Percentiles rank a stretch among this genome's conserved stretches.
Conservation (phyloP, 257 asterid genomes). For the Marsdenia floribunda region DNA sequence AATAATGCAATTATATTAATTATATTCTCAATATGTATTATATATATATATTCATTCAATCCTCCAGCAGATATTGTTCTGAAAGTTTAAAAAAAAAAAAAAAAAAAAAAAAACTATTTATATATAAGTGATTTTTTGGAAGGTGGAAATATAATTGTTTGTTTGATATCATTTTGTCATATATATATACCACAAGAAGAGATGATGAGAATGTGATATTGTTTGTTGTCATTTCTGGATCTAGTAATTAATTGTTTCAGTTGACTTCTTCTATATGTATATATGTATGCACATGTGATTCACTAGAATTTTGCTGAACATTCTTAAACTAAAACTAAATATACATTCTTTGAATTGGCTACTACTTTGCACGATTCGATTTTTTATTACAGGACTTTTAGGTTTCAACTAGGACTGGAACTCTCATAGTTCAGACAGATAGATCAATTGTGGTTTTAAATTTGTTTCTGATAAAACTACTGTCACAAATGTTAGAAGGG, state of each 20-base stretch:
- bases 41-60: too few species aligned
- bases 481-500: too few species aligned
- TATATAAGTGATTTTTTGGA: too few species aligned
- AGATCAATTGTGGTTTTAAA: too few species aligned
- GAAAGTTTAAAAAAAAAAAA: too few species aligned
- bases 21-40: background rate
- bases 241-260: background rate
- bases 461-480: too few species aligned
- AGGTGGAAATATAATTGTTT: background rate
- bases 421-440: too few species aligned
- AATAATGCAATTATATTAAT: background rate
- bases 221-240: background rate
- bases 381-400: too few species aligned
- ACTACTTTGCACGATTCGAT: background rate
- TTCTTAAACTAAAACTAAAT: background rate
- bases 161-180: too few species aligned
- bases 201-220: conserved; percentile 4
- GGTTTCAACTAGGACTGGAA: too few species aligned
- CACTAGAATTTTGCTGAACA: background rate
- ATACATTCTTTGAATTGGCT: background rate
- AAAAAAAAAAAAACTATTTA: too few species aligned
- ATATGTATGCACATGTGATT: background rate
- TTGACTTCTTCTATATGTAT: background rate
- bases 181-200: background rate
- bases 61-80: too few species aligned